Conservation (phyloP, 352 stramenopile species). For the Globisporangium carolinianum region DNA sequence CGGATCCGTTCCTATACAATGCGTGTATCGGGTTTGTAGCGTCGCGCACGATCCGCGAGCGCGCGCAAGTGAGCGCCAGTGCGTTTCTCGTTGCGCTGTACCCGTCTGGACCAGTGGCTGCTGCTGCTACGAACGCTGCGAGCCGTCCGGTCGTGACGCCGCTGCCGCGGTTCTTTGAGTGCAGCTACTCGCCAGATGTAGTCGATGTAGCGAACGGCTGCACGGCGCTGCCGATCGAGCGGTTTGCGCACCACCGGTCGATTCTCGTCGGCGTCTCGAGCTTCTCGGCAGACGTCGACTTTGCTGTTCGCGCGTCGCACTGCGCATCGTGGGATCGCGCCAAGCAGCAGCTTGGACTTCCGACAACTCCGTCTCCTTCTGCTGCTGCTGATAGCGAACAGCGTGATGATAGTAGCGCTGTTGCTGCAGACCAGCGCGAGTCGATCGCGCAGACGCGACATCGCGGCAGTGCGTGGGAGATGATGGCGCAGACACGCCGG, state of each 20-base stretch:
- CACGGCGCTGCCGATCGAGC: slow-evolving; percentile 23
- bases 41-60: slow-evolving; percentile 52
- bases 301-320: slow-evolving; percentile 25
- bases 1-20: slow-evolving; percentile 53
- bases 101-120: slow-evolving; percentile 7
- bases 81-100: slow-evolving; percentile 73
- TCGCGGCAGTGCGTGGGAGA: background rate
- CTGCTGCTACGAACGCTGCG: background rate
- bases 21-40: slow-evolving; percentile 46
- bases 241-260: slow-evolving; percentile 26
- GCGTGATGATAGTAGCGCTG: no score
- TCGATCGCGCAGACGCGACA: no score
- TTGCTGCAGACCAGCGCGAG: no score
- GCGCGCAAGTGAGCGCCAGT: slow-evolving; percentile 34
- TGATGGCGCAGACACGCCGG: background rate
- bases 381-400: no score
- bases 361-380: background rate
- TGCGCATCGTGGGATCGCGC: slow-evolving; percentile 37
- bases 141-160: slow-evolving; percentile 1
- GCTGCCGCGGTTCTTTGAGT: slow-evolving; percentile 73
- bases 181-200: slow-evolving; percentile 17
- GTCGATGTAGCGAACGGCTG: background rate
- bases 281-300: slow-evolving; percentile 42
- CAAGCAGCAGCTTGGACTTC: slow-evolving; percentile 16
- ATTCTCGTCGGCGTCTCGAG: slow-evolving; percentile 52